These are phyloP conservation scores for Daedaleopsis nitida DNA, from an alignment of 768 basidiomycete genomes.

Conservation along the genomic window DNA sequence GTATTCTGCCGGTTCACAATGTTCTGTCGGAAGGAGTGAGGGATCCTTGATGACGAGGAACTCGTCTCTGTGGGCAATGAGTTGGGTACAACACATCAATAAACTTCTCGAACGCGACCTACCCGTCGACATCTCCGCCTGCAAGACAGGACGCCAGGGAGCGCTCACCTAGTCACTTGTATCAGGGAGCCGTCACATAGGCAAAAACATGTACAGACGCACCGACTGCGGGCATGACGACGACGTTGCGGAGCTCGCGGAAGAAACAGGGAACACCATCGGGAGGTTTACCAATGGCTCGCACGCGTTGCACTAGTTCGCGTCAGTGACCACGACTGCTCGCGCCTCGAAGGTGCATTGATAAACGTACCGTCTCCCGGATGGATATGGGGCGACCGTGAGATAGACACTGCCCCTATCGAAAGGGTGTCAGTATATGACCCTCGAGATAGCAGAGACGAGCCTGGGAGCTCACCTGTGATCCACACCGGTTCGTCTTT, in stretches of 20 bases:
- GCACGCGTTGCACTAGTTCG: constrained; percentile 64
- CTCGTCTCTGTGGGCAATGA: constrained; percentile 49
- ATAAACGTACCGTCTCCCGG: constrained; percentile 64
- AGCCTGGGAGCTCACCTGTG: constrained; percentile 42
- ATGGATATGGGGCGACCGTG: constrained; percentile 76
- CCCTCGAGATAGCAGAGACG: neutral
- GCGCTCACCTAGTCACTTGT: constrained; percentile 45
- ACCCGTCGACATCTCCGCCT: constrained; percentile 83
- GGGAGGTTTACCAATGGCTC: constrained; percentile 72
- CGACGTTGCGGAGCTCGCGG: constrained; percentile 63
- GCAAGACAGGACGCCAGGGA: constrained; percentile 73
- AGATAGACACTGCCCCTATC: constrained; percentile 43
- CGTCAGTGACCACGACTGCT: neutral
- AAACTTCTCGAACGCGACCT: constrained; percentile 14
- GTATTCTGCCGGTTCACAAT: constrained; percentile 56
- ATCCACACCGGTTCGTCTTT: constrained; percentile 56
- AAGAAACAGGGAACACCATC: constrained; percentile 57
- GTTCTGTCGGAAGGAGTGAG: constrained; percentile 53
- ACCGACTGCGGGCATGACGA: constrained; percentile 72
- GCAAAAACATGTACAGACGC: constrained; percentile 14
- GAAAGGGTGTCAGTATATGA: neutral
- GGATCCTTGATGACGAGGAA: constrained; percentile 61
- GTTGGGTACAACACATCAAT: neutral
- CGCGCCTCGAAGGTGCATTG: neutral
- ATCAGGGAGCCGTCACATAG: neutral